Percentiles rank a stretch among this genome's conserved stretches.
Evolutionary conservation across 2,329 filamentous ascomycete genomes (phyloP).

Genomic region (Endoconidiophora laricicola): DNA sequence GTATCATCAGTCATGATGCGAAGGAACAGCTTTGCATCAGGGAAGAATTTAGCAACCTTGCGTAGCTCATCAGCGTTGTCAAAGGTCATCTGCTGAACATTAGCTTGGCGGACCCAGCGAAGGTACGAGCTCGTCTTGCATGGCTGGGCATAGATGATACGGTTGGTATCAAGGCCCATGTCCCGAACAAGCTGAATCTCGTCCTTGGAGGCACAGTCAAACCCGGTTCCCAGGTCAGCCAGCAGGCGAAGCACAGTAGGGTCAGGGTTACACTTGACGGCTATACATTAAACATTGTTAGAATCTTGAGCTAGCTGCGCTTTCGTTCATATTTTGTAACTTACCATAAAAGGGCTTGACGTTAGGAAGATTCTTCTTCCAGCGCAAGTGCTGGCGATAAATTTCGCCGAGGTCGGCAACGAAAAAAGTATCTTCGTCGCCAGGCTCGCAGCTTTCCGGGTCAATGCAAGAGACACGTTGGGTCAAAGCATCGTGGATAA

Average conservation of each 20-base stretch:
- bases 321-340: constrained; percentile 16
- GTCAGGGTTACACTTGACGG: constrained; percentile 98
- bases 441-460: constrained; percentile 72
- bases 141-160: constrained; percentile 97
- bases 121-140: constrained; percentile 99
- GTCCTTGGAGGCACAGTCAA: constrained; percentile 94
- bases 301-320: not conserved
- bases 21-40: constrained; percentile 76
- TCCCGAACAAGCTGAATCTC: constrained; percentile 86
- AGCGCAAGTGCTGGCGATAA: constrained; percentile 95
- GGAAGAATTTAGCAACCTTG: constrained; percentile 89
- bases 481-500: constrained; percentile 78
- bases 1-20: constrained; percentile 95
- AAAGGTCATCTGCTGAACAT: constrained; percentile 97
- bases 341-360: constrained; percentile 93
- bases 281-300: constrained; percentile 26
- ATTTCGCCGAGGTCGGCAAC: constrained; percentile 96
- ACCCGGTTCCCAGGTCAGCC: constrained; percentile 75
- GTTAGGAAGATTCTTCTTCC: constrained; percentile 84
- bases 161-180: constrained; percentile 67
- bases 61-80: constrained; percentile 96
- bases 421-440: constrained; percentile 96
- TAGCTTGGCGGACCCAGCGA: constrained; percentile 67
- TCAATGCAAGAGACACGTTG: constrained; percentile 71
- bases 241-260: constrained; percentile 76